Conservation (phyloP, 129 eudicot genomes). For the Oenanthe sinensis region DNA sequence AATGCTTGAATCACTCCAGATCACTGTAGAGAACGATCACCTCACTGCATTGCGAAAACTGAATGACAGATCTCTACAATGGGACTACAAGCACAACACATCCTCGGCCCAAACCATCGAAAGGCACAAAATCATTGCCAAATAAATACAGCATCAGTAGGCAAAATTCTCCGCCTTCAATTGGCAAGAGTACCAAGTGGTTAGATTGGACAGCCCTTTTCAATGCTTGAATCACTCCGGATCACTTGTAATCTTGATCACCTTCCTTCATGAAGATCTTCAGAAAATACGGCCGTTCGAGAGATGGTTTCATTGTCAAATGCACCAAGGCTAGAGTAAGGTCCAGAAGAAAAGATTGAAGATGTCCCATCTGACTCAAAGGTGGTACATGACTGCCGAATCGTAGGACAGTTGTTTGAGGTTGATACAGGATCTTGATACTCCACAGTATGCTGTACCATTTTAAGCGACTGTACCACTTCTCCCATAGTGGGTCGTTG, state of each 20-base stretch:
- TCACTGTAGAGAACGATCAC: constrained; percentile 20
- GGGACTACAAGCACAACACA: constrained; percentile 6
- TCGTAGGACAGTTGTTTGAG: constrained; percentile 38
- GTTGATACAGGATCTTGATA: constrained; percentile 51
- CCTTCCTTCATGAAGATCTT: constrained; percentile 97
- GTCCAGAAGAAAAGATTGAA: constrained; percentile 93
- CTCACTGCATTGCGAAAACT: constrained; percentile 16
- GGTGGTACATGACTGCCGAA: constrained; percentile 79
- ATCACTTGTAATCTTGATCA: constrained; percentile 14
- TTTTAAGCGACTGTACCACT: constrained; percentile 95
- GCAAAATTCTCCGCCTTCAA: constrained; percentile 6
- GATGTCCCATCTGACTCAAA: constrained; percentile 90
- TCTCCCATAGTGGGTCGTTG: constrained; percentile 99
- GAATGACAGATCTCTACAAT: background rate
- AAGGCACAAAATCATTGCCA: background rate
- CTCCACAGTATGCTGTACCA: constrained; percentile 85
- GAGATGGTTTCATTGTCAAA: constrained; percentile 73
- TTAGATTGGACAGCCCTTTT: background rate
- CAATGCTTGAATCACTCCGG: background rate
- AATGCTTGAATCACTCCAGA: too few relatives aligned
- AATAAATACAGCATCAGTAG: background rate
- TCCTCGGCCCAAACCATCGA: constrained; percentile 3
- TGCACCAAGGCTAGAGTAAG: constrained; percentile 78
- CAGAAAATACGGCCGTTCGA: constrained; percentile 75
- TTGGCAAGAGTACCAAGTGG: background rate